Percentiles rank a stretch among this genome's conserved stretches.
Evolutionary conservation across 2,329 filamentous ascomycete genomes (phyloP).

Genomic region (Beauveria sp.): DNA sequence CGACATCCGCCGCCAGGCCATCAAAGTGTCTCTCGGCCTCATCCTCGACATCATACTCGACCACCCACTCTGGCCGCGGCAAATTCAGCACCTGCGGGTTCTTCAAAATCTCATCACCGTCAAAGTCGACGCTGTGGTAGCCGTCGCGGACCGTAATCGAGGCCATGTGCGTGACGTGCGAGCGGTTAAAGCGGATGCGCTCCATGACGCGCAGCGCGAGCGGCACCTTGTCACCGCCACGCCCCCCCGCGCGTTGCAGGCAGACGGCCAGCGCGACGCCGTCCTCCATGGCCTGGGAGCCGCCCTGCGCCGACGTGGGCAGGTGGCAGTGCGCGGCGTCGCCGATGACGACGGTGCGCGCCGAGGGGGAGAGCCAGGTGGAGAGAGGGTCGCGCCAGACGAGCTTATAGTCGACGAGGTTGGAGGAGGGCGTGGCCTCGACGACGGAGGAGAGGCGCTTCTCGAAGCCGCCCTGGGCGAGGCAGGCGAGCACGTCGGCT

Average conservation of each 20-base stretch:
- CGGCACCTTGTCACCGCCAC: conserved; percentile 11
- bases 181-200: background rate
- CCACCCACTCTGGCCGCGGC: background rate
- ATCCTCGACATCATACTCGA: background rate
- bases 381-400: background rate
- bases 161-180: background rate
- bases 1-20: background rate
- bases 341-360: conserved; percentile 30
- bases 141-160: background rate
- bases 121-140: background rate
- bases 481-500: background rate
- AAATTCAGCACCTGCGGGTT: background rate
- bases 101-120: background rate
- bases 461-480: background rate
- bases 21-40: background rate
- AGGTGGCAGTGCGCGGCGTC: conserved; percentile 35
- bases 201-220: background rate
- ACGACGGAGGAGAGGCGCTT: background rate
- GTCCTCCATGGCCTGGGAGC: conserved; percentile 34
- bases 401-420: background rate
- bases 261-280: conserved; percentile 31
- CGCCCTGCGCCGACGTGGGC: conserved; percentile 33
- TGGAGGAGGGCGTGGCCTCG: background rate
- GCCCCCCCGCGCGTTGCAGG: conserved; percentile 14
- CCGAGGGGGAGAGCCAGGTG: conserved; percentile 24